Conservation (phyloP, 2,329 filamentous ascomycete genomes). For the Huntiella abstrusa region DNA sequence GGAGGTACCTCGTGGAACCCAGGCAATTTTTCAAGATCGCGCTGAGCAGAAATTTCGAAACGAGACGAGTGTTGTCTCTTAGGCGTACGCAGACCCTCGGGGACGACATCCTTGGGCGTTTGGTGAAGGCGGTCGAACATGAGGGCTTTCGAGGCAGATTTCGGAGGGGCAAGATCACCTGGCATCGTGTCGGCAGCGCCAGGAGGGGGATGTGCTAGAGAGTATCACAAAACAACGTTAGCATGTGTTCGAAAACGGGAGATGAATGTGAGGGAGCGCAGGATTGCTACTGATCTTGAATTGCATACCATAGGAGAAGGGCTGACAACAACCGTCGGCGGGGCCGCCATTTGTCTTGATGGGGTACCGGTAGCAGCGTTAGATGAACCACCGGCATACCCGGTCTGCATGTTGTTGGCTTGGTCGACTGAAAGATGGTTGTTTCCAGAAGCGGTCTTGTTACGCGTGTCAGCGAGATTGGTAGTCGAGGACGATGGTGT, state of each 20-base stretch:
- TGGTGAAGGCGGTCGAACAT: slow-evolving; percentile 80
- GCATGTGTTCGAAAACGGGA: slow-evolving; percentile 10
- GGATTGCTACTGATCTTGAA: slow-evolving; percentile 11
- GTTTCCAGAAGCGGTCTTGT: slow-evolving; percentile 38
- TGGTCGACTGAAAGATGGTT: slow-evolving; percentile 15
- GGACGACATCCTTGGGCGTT: slow-evolving; percentile 78
- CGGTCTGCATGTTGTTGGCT: slow-evolving; percentile 15
- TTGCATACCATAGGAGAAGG: slow-evolving; percentile 71
- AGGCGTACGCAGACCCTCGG: slow-evolving; percentile 84
- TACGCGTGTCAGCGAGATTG: slow-evolving; percentile 66
- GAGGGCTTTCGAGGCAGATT: slow-evolving; percentile 73
- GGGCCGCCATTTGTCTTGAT: slow-evolving; percentile 43
- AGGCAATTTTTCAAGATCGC: slow-evolving; percentile 90
- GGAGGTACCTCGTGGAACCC: slow-evolving; percentile 96
- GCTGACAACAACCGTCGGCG: slow-evolving; percentile 84
- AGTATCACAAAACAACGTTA: background rate
- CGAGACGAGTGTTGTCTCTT: slow-evolving; percentile 94
- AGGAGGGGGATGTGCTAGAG: slow-evolving; percentile 73
- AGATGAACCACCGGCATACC: slow-evolving; percentile 21
- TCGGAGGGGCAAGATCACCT: slow-evolving; percentile 84
- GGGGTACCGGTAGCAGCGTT: slow-evolving; percentile 35
- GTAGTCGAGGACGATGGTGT: slow-evolving; percentile 85
- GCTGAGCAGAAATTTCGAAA: slow-evolving; percentile 92
- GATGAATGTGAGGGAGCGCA: background rate
- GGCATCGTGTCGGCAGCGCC: slow-evolving; percentile 96